These are phyloP conservation scores for Aspergillus hancockii DNA, from an alignment of 495 filamentous ascomycete species.

Conservation along the genomic window DNA sequence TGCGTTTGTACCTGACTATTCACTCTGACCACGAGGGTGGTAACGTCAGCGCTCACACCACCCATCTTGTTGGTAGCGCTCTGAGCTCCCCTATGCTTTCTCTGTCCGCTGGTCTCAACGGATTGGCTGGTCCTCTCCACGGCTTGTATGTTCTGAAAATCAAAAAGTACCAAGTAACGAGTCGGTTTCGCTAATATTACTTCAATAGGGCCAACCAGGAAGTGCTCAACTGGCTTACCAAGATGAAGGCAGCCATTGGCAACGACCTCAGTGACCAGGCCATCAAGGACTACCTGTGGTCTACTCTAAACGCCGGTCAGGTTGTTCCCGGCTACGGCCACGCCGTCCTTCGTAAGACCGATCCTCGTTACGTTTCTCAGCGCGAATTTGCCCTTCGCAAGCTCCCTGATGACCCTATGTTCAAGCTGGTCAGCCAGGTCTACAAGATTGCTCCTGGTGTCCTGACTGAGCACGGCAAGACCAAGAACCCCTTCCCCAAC, in stretches of 20 bases:
- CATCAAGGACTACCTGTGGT: slow-evolving; percentile 98
- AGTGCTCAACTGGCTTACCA: slow-evolving; percentile 95
- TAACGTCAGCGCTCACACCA: slow-evolving; percentile 97
- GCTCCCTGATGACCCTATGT: slow-evolving; percentile 95
- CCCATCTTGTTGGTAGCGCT: slow-evolving; percentile 94
- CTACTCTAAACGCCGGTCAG: slow-evolving; percentile 89
- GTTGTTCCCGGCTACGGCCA: slow-evolving; percentile 98
- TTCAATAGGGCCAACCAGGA: slow-evolving; percentile 83
- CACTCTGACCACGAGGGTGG: slow-evolving; percentile 99
- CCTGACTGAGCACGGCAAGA: slow-evolving; percentile 98
- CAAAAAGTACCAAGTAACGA: neutral
- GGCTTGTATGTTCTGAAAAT: slow-evolving; percentile 60
- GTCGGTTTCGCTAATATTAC: slow-evolving; percentile 18
- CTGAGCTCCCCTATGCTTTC: slow-evolving; percentile 97
- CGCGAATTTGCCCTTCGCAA: slow-evolving; percentile 91
- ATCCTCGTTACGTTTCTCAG: slow-evolving; percentile 97
- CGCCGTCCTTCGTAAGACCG: slow-evolving; percentile 98
- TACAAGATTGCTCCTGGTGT: slow-evolving; percentile 99
- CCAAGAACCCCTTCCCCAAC: slow-evolving; percentile 85
- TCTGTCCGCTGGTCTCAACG: slow-evolving; percentile 92
- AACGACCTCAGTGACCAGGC: slow-evolving; percentile 92
- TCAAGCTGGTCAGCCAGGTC: slow-evolving; percentile 98
- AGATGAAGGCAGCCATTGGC: slow-evolving; percentile 96
- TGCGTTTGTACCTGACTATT: slow-evolving; percentile 98
- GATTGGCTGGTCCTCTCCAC: slow-evolving; percentile 96